Evolutionary conservation across 2,329 filamentous ascomycete species (phyloP), one percentile per base, ranked within the genome.

Genomic region (Phialophora chinensis): DNA sequence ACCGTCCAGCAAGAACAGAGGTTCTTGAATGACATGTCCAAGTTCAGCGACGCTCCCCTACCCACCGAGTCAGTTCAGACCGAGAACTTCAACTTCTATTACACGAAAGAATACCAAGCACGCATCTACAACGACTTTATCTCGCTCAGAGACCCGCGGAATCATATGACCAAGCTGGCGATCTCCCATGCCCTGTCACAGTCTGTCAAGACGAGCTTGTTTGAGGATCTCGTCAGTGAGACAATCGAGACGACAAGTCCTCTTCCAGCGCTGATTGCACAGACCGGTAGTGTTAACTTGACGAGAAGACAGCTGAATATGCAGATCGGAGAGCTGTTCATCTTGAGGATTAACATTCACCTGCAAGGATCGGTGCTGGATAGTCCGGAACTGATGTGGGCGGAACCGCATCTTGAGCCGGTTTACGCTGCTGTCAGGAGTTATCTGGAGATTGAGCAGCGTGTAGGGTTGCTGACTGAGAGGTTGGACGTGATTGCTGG

Each of bases 101-200:
- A 99, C 81, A 98, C 95, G 2, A 87, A 91, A 74, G 94, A 98
- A 77, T 99, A 99, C 77, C 96, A 99, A 80, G 92, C 95, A 25
- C 90, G 95, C 60, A 99, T 99, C 78, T 99, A 99, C 85, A 99
- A 99, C 79, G 95, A 99, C 79, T 99, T 99, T 74, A 99, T 99
- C 79, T 95, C 92, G 2, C 80, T 99, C 67, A 86, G 93, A 57
- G 94, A 98, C 74, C 97, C 96, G 80, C 89, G 89, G 75, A 97
- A 96, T 79, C 96, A 98, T 81, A 98, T 98, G 95, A 96, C 91
- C 72, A 98, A 98, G 80, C 85, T 99, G 17, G 93, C 94, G 38
- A 99, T 99, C 76, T 96, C 92, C 17, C 95, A 99, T 81, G 95
- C 95, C 2, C 83, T 99, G 56, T 91, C 94, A 0, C 95, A 99